Percentiles rank a stretch among this genome's conserved stretches.
Evolutionary conservation across 495 filamentous ascomycete genomes (phyloP).

Genomic region (Xylaria acuta): DNA sequence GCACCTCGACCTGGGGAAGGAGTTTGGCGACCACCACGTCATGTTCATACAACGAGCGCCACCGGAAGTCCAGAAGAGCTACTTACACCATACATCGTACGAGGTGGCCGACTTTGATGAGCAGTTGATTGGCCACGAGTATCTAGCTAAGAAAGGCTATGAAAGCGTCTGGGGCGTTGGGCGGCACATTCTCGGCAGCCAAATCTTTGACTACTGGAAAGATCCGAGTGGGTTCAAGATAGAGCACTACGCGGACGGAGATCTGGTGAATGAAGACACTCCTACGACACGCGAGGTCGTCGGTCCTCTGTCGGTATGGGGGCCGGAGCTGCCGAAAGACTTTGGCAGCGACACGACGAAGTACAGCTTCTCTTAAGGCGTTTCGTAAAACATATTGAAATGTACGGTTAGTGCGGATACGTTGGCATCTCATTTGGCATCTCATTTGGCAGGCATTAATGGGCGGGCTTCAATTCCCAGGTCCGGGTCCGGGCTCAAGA

Average conservation of each 20-base stretch:
- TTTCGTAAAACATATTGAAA: neutral
- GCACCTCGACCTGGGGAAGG: conserved; percentile 29
- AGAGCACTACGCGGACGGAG: conserved; percentile 64
- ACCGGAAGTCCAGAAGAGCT: conserved; percentile 38
- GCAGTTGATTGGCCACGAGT: conserved; percentile 65
- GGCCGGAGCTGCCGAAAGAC: conserved; percentile 27
- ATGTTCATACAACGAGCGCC: conserved; percentile 59
- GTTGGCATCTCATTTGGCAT: neutral
- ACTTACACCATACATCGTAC: conserved; percentile 66
- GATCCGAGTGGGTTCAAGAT: conserved; percentile 58
- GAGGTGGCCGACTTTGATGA: conserved; percentile 69
- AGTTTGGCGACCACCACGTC: conserved; percentile 58
- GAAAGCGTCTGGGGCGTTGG: conserved; percentile 65
- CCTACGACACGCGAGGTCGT: conserved; percentile 36
- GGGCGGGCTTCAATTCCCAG: too few relatives aligned
- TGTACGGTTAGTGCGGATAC: neutral
- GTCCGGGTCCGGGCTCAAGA: too few relatives aligned
- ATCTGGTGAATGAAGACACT: conserved; percentile 61
- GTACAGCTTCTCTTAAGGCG: conserved; percentile 8
- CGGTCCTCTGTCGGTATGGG: conserved; percentile 27
- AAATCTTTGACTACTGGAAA: conserved; percentile 65
- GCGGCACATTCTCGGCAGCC: conserved; percentile 60
- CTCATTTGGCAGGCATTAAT: too few relatives aligned
- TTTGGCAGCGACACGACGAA: conserved; percentile 22
- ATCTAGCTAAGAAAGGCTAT: conserved; percentile 59